Percentiles rank a stretch among this genome's conserved stretches.
Conservation (phyloP, 129 eudicot species). For the Cynara cardunculus region DNA sequence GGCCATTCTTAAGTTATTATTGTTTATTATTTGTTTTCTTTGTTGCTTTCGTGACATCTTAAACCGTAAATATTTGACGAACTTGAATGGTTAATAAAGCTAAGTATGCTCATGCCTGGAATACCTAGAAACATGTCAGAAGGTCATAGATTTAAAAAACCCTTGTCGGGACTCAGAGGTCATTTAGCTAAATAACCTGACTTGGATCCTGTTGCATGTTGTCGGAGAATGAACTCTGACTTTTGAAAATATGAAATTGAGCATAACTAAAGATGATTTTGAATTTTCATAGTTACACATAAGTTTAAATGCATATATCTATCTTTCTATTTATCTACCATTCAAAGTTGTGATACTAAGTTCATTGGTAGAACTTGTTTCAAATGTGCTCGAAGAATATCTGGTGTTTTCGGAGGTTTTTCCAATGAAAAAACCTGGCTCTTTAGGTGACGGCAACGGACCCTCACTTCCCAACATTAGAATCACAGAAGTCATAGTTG, state of each 20-base stretch:
- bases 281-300: neutral
- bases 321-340: constrained; percentile 3
- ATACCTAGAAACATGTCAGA: no score
- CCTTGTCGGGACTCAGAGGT: no score
- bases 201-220: no score
- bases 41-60: no score
- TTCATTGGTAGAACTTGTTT: constrained; percentile 18
- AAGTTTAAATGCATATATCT: neutral
- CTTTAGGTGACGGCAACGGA: constrained; percentile 22
- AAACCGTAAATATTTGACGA: no score
- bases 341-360: constrained; percentile 10
- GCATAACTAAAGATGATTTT: neutral
- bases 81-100: no score
- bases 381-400: neutral
- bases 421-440: constrained; percentile 29
- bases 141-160: no score
- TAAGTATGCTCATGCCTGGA: no score
- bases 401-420: neutral
- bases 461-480: constrained; percentile 29
- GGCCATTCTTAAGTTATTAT: no score
- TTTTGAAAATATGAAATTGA: neutral
- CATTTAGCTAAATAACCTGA: no score
- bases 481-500: constrained; percentile 24
- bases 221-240: no score
- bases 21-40: no score